phyloP scores from a whole-genome alignment of 2,329 filamentous ascomycete genomes.

The Pseudodiploospora longispora region DNA sequence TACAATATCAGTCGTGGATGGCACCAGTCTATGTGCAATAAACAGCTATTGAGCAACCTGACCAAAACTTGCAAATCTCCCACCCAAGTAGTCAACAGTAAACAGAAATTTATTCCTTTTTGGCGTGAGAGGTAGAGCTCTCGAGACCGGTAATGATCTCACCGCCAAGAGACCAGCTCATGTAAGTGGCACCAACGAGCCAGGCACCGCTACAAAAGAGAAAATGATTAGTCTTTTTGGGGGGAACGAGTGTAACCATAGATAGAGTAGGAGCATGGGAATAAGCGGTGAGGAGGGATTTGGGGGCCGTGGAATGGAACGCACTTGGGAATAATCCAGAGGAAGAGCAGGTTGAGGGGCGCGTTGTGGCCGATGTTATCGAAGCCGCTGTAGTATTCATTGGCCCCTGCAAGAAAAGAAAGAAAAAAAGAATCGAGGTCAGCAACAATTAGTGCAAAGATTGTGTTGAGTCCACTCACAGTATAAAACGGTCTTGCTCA shows the following conservation, averaged over 20 bases:
- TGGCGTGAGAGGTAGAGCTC: conserved; percentile 27
- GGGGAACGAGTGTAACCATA: not conserved
- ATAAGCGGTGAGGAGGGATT: not conserved
- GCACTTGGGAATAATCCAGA: conserved; percentile 55
- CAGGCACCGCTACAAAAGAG: conserved; percentile 39
- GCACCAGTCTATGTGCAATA: too few relatives aligned
- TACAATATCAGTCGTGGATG: too few relatives aligned
- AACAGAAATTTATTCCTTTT: conserved; percentile 28
- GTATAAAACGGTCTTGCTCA: conserved; percentile 55
- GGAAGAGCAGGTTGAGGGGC: conserved; percentile 32
- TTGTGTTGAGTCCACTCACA: conserved; percentile 32
- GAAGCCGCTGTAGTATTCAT: conserved; percentile 49
- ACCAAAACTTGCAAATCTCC: too few relatives aligned
- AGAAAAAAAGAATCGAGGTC: not conserved
- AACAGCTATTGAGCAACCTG: too few relatives aligned
- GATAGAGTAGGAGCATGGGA: not conserved
- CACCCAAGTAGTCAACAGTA: too few relatives aligned
- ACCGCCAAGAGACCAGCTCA: conserved; percentile 40
- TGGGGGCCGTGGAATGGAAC: conserved; percentile 14
- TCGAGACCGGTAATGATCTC: conserved; percentile 42
- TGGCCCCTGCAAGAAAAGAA: conserved; percentile 34
- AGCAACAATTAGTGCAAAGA: not conserved
- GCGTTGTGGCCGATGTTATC: conserved; percentile 51
- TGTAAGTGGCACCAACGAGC: conserved; percentile 45
- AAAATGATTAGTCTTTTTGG: not conserved